Base-by-base conservation (phyloP, 108 stramenopile genomes). In the Fragilaria crotonensis region DNA sequence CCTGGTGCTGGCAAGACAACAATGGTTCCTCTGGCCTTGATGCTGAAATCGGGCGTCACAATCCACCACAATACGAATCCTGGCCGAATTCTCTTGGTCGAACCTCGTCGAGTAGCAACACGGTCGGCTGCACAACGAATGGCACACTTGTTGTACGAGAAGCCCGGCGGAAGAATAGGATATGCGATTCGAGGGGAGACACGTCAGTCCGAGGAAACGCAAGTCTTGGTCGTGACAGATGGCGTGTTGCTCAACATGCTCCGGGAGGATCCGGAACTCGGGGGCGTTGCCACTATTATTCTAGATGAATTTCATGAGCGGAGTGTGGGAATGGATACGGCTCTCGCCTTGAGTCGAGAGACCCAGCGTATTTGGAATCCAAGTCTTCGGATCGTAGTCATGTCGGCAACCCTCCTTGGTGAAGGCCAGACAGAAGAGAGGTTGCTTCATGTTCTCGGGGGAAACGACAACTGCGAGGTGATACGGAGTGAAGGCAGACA, bases 281-380 rank as follows among this genome's bases (percentile, higher is more conserved):
- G 41, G 0, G 75, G 75, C 2, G 46, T 67, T 36, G 59, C 56
- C 54, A 32, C 54, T 7, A 57, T 85, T 1, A 67, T 85, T 7
- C 65, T 85, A 33, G 83, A 85, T 71, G 83, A 85, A 51, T 85
- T 85, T 62, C 83, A 85, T 59, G 83, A 85, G 52, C 72, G 83
- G 25, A 78, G 83, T n/a, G 78, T 85, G 22, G 70, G 72, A 22
- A 66, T 66, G 5, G 83, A 85, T 65, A 76, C 75, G 5, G 71
- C 64, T 5, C 48, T 85, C n/a, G 83, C 83, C 1, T 55, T 85
- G 54, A 68, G 73, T 33, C 70, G 77, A 22, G 80, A 81, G 55
- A 57, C 68, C 20, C 83, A 85, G 36, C 33, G 45, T 27, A 46
- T 45, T 32, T 62, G 73, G 53, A 61, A 76, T 30, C 25, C 32